A percentile compares a stretch with the other conserved stretches of the same genome.
Conservation (phyloP, 805 yeast genomes). For the Barnettozyma sp. region DNA sequence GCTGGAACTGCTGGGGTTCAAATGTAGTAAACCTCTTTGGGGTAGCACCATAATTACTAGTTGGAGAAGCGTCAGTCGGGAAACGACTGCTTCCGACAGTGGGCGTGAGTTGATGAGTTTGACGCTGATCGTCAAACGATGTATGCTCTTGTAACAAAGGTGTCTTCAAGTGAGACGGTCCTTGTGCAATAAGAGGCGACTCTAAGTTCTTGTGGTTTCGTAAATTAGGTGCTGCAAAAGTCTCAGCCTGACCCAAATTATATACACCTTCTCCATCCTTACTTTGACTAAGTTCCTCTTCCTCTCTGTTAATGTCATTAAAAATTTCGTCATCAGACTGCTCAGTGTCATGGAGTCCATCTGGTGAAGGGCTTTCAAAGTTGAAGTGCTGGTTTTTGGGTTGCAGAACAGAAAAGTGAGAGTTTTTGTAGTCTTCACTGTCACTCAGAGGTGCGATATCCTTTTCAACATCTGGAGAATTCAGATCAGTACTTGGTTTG, state of each 20-base stretch:
- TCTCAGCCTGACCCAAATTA: too few relatives aligned
- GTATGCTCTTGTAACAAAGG: too few relatives aligned
- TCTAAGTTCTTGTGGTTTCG: too few relatives aligned
- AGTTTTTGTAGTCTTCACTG: constrained; percentile 14
- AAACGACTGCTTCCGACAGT: too few relatives aligned
- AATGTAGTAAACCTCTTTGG: not conserved
- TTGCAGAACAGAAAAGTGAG: constrained; percentile 11
- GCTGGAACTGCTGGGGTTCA: not conserved
- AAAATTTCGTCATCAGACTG: constrained; percentile 1
- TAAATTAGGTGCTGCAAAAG: too few relatives aligned
- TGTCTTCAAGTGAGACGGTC: too few relatives aligned
- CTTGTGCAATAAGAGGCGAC: too few relatives aligned
- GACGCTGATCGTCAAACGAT: too few relatives aligned
- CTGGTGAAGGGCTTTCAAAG: constrained; percentile 6
- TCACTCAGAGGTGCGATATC: constrained; percentile 14
- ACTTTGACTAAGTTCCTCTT: too few relatives aligned
- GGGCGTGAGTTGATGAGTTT: too few relatives aligned
- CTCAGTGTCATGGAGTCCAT: constrained; percentile 2
- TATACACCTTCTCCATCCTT: too few relatives aligned
- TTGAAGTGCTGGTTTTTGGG: constrained; percentile 13
- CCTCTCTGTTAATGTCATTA: too few relatives aligned
- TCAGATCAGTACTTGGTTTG: not conserved
- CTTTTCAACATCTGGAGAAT: constrained; percentile 11
- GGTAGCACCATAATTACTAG: constrained; percentile 1
- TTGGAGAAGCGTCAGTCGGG: constrained; percentile 1